Evolutionary conservation across 1,284 basidiomycete species (phyloP), one percentile per base, ranked within the genome.

Genomic region (Fomitopsis palustris): DNA sequence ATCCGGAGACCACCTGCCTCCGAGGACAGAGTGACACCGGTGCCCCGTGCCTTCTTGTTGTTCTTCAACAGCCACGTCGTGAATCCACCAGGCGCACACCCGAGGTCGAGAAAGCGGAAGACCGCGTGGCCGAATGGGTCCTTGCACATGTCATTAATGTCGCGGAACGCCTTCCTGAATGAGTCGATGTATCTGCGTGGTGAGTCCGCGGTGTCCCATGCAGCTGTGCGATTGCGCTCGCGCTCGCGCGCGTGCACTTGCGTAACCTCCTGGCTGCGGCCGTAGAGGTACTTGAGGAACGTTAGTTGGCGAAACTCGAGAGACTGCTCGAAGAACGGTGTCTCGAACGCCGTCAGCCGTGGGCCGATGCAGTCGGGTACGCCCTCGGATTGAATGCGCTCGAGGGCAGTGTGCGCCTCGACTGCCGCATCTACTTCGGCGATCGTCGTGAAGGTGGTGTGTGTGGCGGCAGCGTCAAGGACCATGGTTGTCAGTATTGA

Each of bases 71-170:
- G 35, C 64, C 64, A 67, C 47, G 57, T 62, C 25, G 64, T 62
- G 53, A 65, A 67, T 14, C 64, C 65, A 25, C 65, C 65, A 1
- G 65, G 65, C 6, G 65, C 60, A 39, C 64, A 67, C 1, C 65
- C 65, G 19, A 67, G 62, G 60, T 67, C 65, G 17, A 67, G 61
- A 59, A 67, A 67, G 4, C 51, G 19, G 12, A 54, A 12, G 9
- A 67, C 58, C 14, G 43, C 21, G 14, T 59, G 60, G 8, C 56
- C 55, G 37, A 58, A 56, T 38, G 39, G 35, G 37, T 42, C 19
- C n/a, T 2, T 33, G n/a, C 19, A 29, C 39, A 6, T 41, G 17
- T 39, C n/a, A 31, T 61, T 56, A 41, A 61, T 55, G 14, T 58
- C 29, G 17, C 14, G 21, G 53, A 61, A 61, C 37, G 43, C 56